Conservation (phyloP, 176 grass and related monocot genomes). For the Rhynchospora tenuis region DNA sequence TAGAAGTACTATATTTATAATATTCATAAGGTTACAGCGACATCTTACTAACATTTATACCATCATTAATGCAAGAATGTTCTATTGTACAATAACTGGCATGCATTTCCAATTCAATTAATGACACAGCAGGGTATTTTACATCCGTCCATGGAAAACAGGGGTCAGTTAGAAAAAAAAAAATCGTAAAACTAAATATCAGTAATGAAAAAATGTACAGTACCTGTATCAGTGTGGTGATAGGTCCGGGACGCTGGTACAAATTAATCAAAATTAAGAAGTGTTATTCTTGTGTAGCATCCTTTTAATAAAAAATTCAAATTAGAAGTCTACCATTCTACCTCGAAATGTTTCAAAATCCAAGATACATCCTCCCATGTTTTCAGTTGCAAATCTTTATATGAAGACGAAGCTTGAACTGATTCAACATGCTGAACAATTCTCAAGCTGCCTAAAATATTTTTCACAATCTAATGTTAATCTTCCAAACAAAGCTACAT, state of each 20-base stretch:
- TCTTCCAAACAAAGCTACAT: neutral
- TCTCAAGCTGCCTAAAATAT: conserved; percentile 83
- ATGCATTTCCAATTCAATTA: neutral
- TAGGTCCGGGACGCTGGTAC: conserved; percentile 55
- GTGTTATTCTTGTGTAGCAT: neutral
- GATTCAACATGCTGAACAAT: conserved; percentile 76
- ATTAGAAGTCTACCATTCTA: conserved; percentile 12
- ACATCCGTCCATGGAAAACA: neutral
- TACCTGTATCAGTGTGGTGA: conserved; percentile 81
- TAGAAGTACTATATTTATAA: neutral
- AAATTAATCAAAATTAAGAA: conserved; percentile 37
- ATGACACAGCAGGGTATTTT: neutral
- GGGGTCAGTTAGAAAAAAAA: neutral
- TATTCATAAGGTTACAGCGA: neutral
- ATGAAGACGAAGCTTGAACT: conserved; percentile 46
- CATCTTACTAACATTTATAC: neutral
- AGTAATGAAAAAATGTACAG: neutral
- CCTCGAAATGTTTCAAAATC: conserved; percentile 55
- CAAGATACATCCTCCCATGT: conserved; percentile 60
- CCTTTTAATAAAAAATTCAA: neutral
- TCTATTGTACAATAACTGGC: neutral
- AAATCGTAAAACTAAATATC: neutral
- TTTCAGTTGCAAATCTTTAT: conserved; percentile 46
- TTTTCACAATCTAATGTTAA: neutral
- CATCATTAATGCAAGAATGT: neutral